Base-by-base conservation (phyloP, 441 rosid genomes). In the Corymbia citriodora region DNA sequence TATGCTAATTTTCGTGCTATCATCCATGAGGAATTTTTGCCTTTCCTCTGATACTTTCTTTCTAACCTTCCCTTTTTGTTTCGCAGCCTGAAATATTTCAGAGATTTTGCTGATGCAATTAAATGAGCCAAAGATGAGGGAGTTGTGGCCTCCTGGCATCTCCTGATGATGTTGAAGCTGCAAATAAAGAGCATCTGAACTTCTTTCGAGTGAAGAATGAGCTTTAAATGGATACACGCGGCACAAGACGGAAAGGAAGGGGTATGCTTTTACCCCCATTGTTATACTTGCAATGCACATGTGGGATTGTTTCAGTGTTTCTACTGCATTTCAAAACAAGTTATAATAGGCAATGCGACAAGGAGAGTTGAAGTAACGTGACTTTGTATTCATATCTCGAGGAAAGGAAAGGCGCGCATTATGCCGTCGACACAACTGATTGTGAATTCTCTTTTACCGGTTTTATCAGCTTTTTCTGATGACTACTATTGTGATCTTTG, bases 1-100 rank as follows among this genome's bases (percentile, higher is more conserved):
- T 87, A 23, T 18, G 55, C 45, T 50, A 59, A 53, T 53, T 53
- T 53, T 87, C 61, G 53, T 8, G 48, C 40, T 21, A 48, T 23
- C 59, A 55, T 31, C 33, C 45, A 40, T 12, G 31, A 49, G 52
- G 55, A 45, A 53, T 23, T 54, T n/a, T 45, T 18, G 16, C 29
- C 33, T n/a, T 27, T 55, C 50, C 15, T 55, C 13, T 2, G 7
- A 29, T 74, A 59, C 89, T 53, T 33, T 33, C 25, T 72, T 72
- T 36, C 59, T 86, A 45, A 3, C 50, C 40, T 61, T 81, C 12
- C 13, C 10, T 33, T 48, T 87, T 55, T 79, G 52, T 36, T 18
- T 36, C 55, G 31, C 97, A 97, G 99, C 89, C 89, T 94, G 93
- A 96, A 96, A 92, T 97, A 98, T 95, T 98, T 98, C 93, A 97